Conservation (phyloP, 495 filamentous ascomycete genomes). For the Talaromyces wortmannii region DNA sequence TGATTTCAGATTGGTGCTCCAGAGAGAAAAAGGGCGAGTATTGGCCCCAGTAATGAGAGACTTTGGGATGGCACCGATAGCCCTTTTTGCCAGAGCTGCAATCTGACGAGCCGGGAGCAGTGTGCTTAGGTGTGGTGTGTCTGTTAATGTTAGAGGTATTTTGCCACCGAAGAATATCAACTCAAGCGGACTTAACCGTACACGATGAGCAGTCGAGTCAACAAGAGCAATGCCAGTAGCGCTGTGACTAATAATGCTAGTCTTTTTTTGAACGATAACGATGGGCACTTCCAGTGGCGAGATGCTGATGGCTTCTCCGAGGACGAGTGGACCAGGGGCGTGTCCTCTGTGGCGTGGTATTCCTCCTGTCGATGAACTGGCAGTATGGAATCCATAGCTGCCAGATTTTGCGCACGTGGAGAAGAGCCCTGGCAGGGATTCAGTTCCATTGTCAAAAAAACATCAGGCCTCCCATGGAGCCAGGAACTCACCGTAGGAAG, state of each 20-base stretch:
- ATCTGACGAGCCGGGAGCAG: neutral
- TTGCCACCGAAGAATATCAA: neutral
- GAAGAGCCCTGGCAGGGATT: no score
- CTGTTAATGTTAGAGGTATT: neutral
- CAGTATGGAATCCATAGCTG: neutral
- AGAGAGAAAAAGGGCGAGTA: constrained; percentile 80
- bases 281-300: neutral
- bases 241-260: neutral
- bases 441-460: no score
- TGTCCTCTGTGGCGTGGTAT: neutral
- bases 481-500: no score
- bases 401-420: neutral
- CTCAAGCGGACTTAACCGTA: neutral
- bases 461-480: no score
- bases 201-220: neutral
- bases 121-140: neutral
- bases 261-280: neutral
- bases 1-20: constrained; percentile 46
- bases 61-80: constrained; percentile 13
- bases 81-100: neutral
- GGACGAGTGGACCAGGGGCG: neutral
- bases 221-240: neutral
- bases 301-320: neutral
- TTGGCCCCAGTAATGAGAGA: constrained; percentile 75
- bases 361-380: neutral